Conservation (phyloP, 345 rosid genomes). For the Brassica nigra region DNA sequence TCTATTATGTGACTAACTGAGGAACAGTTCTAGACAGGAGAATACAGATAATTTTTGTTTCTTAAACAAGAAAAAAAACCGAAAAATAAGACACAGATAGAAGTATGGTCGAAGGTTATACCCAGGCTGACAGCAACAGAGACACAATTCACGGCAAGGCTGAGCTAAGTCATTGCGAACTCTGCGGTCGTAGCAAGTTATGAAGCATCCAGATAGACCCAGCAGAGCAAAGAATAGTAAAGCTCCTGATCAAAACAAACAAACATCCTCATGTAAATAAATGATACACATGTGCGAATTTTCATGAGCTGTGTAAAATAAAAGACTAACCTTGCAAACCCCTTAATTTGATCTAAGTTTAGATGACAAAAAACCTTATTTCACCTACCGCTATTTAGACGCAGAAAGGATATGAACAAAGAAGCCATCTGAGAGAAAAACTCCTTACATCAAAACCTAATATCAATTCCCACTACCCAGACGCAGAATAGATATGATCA, state of each 20-base stretch:
- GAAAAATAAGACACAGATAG: background rate
- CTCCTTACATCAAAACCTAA: too few species aligned
- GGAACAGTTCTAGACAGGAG: background rate
- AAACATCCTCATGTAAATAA: constrained; percentile 8
- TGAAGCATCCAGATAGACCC: constrained; percentile 98
- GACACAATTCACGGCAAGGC: constrained; percentile 97
- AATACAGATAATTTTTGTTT: background rate
- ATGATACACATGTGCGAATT: background rate
- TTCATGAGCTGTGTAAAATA: background rate
- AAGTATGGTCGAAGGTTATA: constrained; percentile 39
- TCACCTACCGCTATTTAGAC: too few species aligned
- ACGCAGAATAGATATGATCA: too few species aligned
- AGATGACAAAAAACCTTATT: background rate
- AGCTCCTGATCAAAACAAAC: constrained; percentile 64
- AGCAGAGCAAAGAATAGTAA: constrained; percentile 89
- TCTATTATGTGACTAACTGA: background rate
- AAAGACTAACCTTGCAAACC: background rate
- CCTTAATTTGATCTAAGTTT: background rate
- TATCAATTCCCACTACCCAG: too few species aligned
- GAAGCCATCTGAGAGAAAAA: too few species aligned
- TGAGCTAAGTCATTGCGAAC: constrained; percentile 96
- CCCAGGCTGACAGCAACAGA: constrained; percentile 99
- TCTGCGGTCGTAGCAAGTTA: constrained; percentile 97
- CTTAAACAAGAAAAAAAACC: background rate
- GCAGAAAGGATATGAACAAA: too few species aligned